Evolutionary conservation across 768 basidiomycete species (phyloP).

Genomic region (Termitomyces sp.): DNA sequence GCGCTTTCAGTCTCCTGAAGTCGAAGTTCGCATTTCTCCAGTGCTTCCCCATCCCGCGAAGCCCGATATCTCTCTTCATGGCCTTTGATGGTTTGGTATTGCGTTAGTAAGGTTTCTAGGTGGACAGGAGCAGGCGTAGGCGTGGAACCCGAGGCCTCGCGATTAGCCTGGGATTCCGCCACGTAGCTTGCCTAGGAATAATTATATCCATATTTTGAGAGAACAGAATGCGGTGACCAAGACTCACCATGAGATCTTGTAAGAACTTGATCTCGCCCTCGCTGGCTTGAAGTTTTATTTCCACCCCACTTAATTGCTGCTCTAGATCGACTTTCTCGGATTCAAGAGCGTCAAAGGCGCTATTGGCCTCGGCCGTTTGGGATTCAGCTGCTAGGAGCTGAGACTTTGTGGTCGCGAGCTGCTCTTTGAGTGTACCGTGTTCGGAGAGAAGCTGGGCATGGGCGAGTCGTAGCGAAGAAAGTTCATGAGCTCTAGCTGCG

Average conservation of each 20-base stretch:
- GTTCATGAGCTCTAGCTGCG: constrained; percentile 36
- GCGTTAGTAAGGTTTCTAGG: background rate
- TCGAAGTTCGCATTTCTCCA: background rate
- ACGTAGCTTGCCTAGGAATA: constrained; percentile 5
- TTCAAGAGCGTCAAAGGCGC: constrained; percentile 7
- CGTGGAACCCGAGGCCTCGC: background rate
- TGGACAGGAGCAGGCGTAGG: background rate
- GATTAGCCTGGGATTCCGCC: constrained; percentile 2
- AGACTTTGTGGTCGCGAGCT: constrained; percentile 35
- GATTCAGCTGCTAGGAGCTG: constrained; percentile 30
- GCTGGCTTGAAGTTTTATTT: background rate
- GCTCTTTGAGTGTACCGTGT: constrained; percentile 50
- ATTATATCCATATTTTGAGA: background rate
- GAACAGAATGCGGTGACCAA: background rate
- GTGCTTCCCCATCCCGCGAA: background rate
- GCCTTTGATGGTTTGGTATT: constrained; percentile 1
- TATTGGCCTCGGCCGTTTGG: constrained; percentile 20
- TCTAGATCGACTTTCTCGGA: constrained; percentile 5
- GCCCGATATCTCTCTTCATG: background rate
- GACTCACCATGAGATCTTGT: constrained; percentile 6
- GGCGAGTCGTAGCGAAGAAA: constrained; percentile 53
- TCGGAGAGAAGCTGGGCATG: constrained; percentile 65
- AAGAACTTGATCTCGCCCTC: constrained; percentile 7
- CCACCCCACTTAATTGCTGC: background rate
- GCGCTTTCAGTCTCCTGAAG: background rate